phyloP scores from a whole-genome alignment of 1,284 basidiomycete species.

The Wolfiporia cocos region DNA sequence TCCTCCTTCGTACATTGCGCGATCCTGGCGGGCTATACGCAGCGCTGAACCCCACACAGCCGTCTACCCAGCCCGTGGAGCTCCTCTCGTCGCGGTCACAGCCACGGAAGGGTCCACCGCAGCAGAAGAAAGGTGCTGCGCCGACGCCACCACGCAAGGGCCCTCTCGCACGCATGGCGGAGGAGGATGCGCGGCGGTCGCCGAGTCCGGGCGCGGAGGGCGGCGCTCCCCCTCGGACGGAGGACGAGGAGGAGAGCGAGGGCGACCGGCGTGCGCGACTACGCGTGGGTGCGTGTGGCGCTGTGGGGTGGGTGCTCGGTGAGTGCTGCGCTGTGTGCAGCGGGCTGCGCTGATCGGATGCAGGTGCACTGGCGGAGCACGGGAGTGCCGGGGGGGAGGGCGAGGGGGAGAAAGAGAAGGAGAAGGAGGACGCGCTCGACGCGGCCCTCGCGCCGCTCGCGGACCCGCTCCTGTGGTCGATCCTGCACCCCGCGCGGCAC shows the following conservation, averaged over 20 bases:
- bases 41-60: constrained; percentile 64
- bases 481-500: constrained; percentile 38
- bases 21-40: constrained; percentile 63
- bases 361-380: too few species aligned
- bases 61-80: constrained; percentile 26
- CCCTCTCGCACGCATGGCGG: too few species aligned
- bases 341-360: too few species aligned
- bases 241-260: constrained; percentile 59
- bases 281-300: constrained; percentile 68
- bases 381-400: too few species aligned
- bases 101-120: constrained; percentile 22
- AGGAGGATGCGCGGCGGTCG: constrained; percentile 25
- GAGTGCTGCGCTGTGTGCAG: constrained; percentile 20
- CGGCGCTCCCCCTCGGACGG: constrained; percentile 34
- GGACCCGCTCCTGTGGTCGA: constrained; percentile 55
- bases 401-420: too few species aligned
- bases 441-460: constrained; percentile 36
- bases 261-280: constrained; percentile 67
- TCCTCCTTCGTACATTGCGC: constrained; percentile 51
- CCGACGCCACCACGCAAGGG: constrained; percentile 18
- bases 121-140: constrained; percentile 29
- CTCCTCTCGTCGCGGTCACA: too few species aligned
- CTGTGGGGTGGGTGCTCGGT: constrained; percentile 64
- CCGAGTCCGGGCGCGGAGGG: too few species aligned
- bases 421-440: constrained; percentile 13